Evolutionary conservation across 352 stramenopile genomes (phyloP).

Genomic region (Thraustochytrium sp.): DNA sequence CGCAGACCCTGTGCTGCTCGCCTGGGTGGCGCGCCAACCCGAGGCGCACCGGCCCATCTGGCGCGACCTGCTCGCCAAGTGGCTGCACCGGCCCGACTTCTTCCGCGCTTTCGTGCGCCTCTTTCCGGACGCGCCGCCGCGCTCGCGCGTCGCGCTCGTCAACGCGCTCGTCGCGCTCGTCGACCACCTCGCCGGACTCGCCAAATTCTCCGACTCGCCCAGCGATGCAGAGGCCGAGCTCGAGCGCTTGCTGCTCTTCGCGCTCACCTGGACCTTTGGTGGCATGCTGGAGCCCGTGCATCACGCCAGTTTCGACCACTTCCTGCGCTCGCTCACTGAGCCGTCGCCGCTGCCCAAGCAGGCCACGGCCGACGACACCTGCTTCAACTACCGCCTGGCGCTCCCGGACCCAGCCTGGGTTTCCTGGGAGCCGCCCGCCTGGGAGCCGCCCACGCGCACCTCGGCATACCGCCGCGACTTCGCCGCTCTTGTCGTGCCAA

Average conservation of each 20-base stretch:
- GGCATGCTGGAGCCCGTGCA: slow-evolving; percentile 90
- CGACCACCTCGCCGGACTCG: slow-evolving; percentile 66
- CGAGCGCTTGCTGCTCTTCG: slow-evolving; percentile 93
- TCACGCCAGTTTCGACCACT: slow-evolving; percentile 89
- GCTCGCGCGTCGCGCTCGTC: slow-evolving; percentile 77
- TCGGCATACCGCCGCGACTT: slow-evolving; percentile 72
- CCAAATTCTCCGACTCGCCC: slow-evolving; percentile 54
- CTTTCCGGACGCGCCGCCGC: slow-evolving; percentile 73
- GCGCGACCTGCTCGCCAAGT: slow-evolving; percentile 85
- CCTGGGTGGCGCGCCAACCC: slow-evolving; percentile 87
- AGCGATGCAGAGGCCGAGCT: slow-evolving; percentile 52
- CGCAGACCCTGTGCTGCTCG: slow-evolving; percentile 89
- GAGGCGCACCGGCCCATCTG: slow-evolving; percentile 76
- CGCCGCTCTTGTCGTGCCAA: slow-evolving; percentile 93
- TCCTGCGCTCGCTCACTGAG: slow-evolving; percentile 84
- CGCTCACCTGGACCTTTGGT: slow-evolving; percentile 90
- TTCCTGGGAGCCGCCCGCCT: slow-evolving; percentile 85
- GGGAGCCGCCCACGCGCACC: slow-evolving; percentile 74
- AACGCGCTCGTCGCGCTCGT: slow-evolving; percentile 73
- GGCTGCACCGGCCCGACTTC: slow-evolving; percentile 88
- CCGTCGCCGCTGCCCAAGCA: slow-evolving; percentile 79
- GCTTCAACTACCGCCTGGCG: slow-evolving; percentile 88
- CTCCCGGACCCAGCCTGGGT: slow-evolving; percentile 85
- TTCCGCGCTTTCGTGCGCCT: slow-evolving; percentile 92
- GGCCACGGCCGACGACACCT: slow-evolving; percentile 66